Percentiles rank a stretch among this genome's conserved stretches.
Evolutionary conservation across 1,284 basidiomycete genomes (phyloP).

Genomic region (Schizopora paradoxa): DNA sequence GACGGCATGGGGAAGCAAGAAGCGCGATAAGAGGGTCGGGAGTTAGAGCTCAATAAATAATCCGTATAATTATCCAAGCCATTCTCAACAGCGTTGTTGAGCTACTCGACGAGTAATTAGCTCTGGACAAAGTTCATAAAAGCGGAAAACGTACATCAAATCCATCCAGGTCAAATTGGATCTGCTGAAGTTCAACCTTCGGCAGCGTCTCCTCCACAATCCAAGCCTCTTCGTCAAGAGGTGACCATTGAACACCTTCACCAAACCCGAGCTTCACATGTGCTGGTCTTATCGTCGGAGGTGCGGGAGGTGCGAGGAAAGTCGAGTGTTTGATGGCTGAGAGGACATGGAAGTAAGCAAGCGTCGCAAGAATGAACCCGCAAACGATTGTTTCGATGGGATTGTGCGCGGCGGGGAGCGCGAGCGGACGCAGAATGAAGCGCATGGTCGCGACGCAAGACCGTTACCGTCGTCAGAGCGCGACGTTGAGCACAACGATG

Average conservation of each 20-base stretch:
- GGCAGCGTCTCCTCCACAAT: too few relatives aligned
- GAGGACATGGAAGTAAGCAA: constrained; percentile 61
- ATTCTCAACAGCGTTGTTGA: too few relatives aligned
- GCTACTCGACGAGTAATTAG: too few relatives aligned
- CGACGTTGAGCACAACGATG: neutral
- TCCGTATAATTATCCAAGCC: too few relatives aligned
- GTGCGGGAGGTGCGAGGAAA: constrained; percentile 28
- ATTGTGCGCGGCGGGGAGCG: constrained; percentile 22
- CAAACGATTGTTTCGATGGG: constrained; percentile 51
- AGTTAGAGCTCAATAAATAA: too few relatives aligned
- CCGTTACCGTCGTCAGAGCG: neutral
- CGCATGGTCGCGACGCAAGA: constrained; percentile 20
- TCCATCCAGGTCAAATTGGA: constrained; percentile 53
- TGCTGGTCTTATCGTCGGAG: constrained; percentile 44
- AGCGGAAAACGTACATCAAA: too few relatives aligned
- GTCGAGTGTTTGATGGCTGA: constrained; percentile 47
- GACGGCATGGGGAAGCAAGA: too few relatives aligned
- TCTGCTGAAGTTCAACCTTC: constrained; percentile 64
- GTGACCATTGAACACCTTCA: constrained; percentile 42
- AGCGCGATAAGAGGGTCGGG: too few relatives aligned
- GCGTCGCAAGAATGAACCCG: constrained; percentile 55
- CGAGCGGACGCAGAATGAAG: constrained; percentile 24
- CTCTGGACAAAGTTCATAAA: too few relatives aligned
- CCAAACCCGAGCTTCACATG: constrained; percentile 46
- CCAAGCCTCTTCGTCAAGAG: constrained; percentile 49